Conservation (phyloP, 139 green algal species). For the Desmodesmus armatus region DNA sequence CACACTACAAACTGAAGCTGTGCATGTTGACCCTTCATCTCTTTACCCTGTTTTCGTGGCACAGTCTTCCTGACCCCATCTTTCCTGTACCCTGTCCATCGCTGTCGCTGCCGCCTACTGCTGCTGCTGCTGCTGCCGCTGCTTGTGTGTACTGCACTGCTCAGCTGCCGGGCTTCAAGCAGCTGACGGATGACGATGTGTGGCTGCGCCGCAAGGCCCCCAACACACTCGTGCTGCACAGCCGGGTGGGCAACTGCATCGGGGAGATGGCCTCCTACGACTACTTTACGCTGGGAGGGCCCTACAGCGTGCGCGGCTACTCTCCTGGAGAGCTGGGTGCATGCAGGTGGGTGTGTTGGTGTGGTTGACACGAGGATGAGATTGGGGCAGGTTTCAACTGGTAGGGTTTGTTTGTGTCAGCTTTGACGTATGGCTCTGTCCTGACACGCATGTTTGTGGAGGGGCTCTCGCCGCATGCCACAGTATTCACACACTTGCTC, state of each 20-base stretch:
- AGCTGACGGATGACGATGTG: slow-evolving; percentile 61
- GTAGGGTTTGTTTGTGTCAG: no score
- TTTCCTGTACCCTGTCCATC: not conserved
- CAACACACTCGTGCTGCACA: slow-evolving; percentile 86
- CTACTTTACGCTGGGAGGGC: slow-evolving; percentile 93
- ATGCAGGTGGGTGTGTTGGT: no score
- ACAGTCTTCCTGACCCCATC: not conserved
- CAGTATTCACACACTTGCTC: not conserved
- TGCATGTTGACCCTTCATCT: no score
- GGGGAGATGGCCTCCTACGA: slow-evolving; percentile 95
- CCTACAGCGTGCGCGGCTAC: slow-evolving; percentile 94
- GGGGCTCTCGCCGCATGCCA: no score
- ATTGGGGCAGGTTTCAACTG: no score
- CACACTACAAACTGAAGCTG: no score
- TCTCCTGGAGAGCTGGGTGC: slow-evolving; percentile 93
- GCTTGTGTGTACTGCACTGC: no score
- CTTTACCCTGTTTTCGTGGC: no score
- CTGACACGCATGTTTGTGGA: no score
- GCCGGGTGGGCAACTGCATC: slow-evolving; percentile 70
- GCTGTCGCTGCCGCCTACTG: not conserved
- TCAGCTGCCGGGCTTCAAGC: slow-evolving; percentile 67
- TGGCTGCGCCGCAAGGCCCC: slow-evolving; percentile 65
- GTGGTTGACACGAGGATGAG: no score
- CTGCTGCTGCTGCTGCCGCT: not conserved
- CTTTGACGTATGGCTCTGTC: no score